A percentile compares a stretch with the other conserved stretches of the same genome.
Conservation (phyloP, 2,329 filamentous ascomycete genomes). For the Lasiodiplodia theobromae region DNA sequence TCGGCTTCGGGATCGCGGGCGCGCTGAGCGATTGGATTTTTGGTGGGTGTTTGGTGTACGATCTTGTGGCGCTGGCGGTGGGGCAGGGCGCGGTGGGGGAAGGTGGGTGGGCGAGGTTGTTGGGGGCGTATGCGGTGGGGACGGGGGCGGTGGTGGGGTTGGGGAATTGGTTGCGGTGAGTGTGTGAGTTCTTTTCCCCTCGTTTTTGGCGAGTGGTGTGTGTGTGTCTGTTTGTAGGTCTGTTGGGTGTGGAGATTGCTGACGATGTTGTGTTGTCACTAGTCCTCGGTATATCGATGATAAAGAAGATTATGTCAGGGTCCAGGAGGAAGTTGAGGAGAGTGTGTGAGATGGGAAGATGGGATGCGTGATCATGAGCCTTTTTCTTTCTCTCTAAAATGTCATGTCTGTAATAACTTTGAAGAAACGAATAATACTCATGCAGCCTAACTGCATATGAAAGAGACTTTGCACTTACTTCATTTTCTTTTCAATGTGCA, state of each 20-base stretch:
- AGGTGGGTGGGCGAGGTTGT: slow-evolving; percentile 57
- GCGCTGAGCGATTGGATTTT: slow-evolving; percentile 66
- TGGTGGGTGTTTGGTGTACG: slow-evolving; percentile 65
- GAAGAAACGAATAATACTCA: background rate
- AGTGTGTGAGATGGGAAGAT: slow-evolving; percentile 1
- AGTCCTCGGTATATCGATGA: slow-evolving; percentile 23
- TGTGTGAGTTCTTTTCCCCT: slow-evolving; percentile 24
- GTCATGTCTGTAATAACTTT: background rate
- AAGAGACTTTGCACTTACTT: background rate
- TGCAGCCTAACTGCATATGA: background rate
- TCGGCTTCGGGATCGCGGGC: slow-evolving; percentile 60
- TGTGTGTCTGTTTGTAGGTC: background rate
- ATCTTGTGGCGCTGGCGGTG: slow-evolving; percentile 61
- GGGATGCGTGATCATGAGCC: background rate
- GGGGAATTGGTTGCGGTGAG: slow-evolving; percentile 62
- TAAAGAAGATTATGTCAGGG: slow-evolving; percentile 12
- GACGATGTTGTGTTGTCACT: background rate
- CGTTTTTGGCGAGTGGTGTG: background rate
- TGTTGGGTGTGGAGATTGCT: background rate
- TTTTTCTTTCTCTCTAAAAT: background rate
- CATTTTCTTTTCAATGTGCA: background rate
- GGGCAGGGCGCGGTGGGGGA: slow-evolving; percentile 54
- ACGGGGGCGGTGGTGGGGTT: slow-evolving; percentile 61
- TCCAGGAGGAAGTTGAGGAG: slow-evolving; percentile 24
- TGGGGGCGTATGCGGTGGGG: slow-evolving; percentile 60